Evolutionary conservation across 257 asterid species (phyloP).

Genomic region (Voacanga thouarsii): DNA sequence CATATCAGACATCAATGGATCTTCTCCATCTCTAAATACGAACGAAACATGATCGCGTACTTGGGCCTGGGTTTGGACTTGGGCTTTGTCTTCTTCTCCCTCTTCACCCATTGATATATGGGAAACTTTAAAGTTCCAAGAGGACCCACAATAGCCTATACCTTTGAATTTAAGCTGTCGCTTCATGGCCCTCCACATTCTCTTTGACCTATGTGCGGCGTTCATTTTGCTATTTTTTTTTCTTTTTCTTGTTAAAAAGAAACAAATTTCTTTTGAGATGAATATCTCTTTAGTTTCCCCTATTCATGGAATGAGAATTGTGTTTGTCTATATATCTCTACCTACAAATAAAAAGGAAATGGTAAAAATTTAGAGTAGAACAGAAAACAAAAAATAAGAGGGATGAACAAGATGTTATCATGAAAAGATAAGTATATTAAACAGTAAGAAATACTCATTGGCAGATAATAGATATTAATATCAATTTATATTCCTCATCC

Average conservation of each 20-base stretch:
- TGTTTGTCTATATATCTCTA: too few species aligned
- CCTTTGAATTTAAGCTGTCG: conserved; percentile 8
- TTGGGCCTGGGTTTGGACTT: not conserved
- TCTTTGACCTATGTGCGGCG: conserved; percentile 3
- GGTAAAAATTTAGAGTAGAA: not conserved
- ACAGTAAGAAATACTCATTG: too few species aligned
- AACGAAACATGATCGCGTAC: too few species aligned
- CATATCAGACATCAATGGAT: not conserved
- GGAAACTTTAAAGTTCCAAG: not conserved
- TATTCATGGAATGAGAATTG: not conserved
- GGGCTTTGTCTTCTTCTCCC: conserved; percentile 16
- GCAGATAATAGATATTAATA: too few species aligned
- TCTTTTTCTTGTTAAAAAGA: not conserved
- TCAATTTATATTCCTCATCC: too few species aligned
- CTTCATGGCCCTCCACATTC: conserved; percentile 17
- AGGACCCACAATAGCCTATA: conserved; percentile 25
- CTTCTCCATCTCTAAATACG: not conserved
- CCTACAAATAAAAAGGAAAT: not conserved
- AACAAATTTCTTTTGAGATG: not conserved
- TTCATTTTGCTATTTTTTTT: conserved; percentile 8
- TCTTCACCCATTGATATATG: not conserved
- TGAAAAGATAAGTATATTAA: too few species aligned
- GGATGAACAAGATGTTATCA: not conserved
- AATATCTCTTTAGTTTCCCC: not conserved
- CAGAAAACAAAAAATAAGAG: not conserved